phyloP scores from a whole-genome alignment of 108 stramenopile species.

The Cyclotella sp. region DNA sequence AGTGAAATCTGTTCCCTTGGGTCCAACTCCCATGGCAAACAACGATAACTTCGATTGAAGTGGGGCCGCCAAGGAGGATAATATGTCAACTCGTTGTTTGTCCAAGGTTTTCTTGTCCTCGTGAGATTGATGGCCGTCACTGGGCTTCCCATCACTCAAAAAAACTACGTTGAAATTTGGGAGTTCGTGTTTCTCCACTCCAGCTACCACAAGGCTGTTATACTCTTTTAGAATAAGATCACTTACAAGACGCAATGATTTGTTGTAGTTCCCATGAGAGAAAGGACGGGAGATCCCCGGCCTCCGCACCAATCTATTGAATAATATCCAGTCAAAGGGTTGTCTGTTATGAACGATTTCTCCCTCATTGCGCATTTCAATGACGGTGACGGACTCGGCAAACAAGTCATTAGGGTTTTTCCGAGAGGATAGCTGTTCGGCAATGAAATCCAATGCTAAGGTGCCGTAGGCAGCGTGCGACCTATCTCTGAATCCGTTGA shows the following conservation, averaged over 20 bases:
- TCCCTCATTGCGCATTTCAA: constrained; percentile 60
- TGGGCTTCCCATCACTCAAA: constrained; percentile 46
- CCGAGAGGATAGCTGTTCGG: constrained; percentile 56
- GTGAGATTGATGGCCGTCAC: constrained; percentile 18
- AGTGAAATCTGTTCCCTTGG: constrained; percentile 33
- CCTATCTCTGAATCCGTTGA: constrained; percentile 53
- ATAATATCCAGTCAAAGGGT: constrained; percentile 71
- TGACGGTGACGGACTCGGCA: constrained; percentile 58
- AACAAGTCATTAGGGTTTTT: constrained; percentile 41
- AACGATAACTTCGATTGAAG: constrained; percentile 36
- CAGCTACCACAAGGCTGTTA: constrained; percentile 14
- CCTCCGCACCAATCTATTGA: constrained; percentile 53
- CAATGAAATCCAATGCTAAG: constrained; percentile 67
- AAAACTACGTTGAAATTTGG: constrained; percentile 41
- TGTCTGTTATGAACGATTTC: constrained; percentile 41
- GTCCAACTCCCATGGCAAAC: constrained; percentile 51
- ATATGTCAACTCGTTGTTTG: constrained; percentile 9
- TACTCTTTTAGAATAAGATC: constrained; percentile 35
- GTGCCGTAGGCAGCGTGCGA: constrained; percentile 59
- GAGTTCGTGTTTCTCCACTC: constrained; percentile 35
- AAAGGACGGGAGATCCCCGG: constrained; percentile 30
- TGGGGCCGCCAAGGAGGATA: constrained; percentile 10
- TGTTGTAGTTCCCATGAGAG: constrained; percentile 50
- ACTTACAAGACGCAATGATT: constrained; percentile 26
- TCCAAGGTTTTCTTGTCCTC: neutral